These are phyloP conservation scores for Pterocarpus santalinus DNA, from an alignment of 306 rosid genomes.

Conservation along the genomic window DNA sequence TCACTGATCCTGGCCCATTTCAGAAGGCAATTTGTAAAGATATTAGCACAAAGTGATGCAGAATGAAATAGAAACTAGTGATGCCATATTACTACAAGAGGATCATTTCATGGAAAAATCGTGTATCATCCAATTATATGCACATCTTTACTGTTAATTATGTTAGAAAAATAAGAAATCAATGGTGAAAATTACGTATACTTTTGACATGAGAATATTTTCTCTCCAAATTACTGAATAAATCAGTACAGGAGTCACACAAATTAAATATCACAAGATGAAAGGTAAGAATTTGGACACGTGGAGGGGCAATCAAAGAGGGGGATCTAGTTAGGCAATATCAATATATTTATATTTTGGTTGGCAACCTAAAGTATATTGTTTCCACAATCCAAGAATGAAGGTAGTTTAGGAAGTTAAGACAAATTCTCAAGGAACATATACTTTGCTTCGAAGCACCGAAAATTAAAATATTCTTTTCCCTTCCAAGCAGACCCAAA, in stretches of 20 bases:
- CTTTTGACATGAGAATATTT: too few species aligned
- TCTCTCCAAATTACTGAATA: background rate
- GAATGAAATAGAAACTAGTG: background rate
- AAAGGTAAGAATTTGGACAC: slow-evolving; percentile 36
- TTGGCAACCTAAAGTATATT: slow-evolving; percentile 11
- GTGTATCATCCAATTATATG: too few species aligned
- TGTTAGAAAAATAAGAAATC: background rate
- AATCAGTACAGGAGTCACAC: slow-evolving; percentile 25
- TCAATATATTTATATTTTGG: background rate
- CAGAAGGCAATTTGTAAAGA: slow-evolving; percentile 22
- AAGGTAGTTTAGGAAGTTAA: slow-evolving; percentile 19
- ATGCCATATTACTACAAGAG: background rate
- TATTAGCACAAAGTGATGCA: background rate
- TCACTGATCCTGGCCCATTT: slow-evolving; percentile 37
- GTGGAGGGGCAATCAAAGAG: slow-evolving; percentile 26
- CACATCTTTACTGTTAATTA: too few species aligned
- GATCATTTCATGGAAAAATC: too few species aligned
- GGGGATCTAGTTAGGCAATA: background rate
- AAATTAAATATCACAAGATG: slow-evolving; percentile 24
- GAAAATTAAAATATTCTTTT: slow-evolving; percentile 51
- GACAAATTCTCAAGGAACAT: slow-evolving; percentile 38
- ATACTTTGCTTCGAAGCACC: slow-evolving; percentile 75
- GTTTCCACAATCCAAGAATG: slow-evolving; percentile 19
- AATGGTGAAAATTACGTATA: too few species aligned
- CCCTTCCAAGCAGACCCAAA: slow-evolving; percentile 42